A percentile compares a stretch with the other conserved stretches of the same genome.
Evolutionary conservation across 2,329 filamentous ascomycete genomes (phyloP).

Genomic region (Elsinoe necatrix): DNA sequence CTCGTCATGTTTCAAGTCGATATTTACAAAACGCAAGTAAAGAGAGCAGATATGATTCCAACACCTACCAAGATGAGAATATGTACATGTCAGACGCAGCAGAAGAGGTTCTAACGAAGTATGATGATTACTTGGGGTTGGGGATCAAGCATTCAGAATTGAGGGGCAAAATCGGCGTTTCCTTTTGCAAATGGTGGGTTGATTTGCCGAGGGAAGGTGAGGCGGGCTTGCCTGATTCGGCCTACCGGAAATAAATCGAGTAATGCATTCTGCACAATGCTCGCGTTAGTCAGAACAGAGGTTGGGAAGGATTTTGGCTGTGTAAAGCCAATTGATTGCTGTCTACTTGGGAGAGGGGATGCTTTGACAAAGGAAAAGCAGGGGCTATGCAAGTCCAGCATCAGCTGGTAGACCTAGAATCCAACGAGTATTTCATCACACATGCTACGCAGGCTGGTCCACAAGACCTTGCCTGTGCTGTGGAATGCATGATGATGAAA

Average conservation of each 20-base stretch:
- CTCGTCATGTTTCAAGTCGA: not conserved
- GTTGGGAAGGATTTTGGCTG: not conserved
- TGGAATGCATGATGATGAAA: not conserved
- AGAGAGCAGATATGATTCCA: not conserved
- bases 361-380: conserved; percentile 10
- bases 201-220: not conserved
- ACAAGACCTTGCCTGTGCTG: not conserved
- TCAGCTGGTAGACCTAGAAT: not conserved
- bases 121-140: not conserved
- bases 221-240: not conserved
- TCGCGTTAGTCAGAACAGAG: not conserved
- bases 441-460: not conserved
- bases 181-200: not conserved
- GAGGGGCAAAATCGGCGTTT: not conserved
- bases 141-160: not conserved
- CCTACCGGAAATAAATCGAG: not conserved
- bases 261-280: not conserved
- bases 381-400: not conserved
- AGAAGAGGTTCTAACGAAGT: not conserved
- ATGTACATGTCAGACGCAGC: not conserved
- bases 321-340: conserved; percentile 4
- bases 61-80: not conserved
- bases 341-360: conserved; percentile 12
- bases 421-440: not conserved
- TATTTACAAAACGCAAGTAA: not conserved